phyloP scores from a whole-genome alignment of 2,329 filamentous ascomycete species.

The Knufia petricola region DNA sequence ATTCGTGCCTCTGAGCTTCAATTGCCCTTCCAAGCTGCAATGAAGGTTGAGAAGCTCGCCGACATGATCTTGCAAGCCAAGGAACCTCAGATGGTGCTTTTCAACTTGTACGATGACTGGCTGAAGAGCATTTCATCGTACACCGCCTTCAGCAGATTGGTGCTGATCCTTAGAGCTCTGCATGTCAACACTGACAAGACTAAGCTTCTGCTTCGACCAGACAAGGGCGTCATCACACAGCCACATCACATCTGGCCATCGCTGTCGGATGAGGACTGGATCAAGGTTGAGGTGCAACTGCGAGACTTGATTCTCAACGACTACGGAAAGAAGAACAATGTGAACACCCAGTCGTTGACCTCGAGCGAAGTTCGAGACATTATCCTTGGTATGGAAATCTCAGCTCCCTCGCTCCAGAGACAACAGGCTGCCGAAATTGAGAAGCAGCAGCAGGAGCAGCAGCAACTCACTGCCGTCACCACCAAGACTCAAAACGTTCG shows the following conservation, averaged over 20 bases:
- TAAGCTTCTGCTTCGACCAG: constrained; percentile 84
- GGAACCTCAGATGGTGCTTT: constrained; percentile 99
- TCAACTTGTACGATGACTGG: constrained; percentile 99
- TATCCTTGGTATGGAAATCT: constrained; percentile 98
- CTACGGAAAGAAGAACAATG: constrained; percentile 99
- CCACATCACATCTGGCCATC: constrained; percentile 99
- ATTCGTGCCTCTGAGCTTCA: constrained; percentile 95
- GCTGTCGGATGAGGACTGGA: constrained; percentile 91
- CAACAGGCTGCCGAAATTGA: constrained; percentile 98
- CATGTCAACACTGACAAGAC: constrained; percentile 99
- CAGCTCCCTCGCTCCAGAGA: constrained; percentile 91
- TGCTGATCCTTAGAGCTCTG: constrained; percentile 84
- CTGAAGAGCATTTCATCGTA: constrained; percentile 97
- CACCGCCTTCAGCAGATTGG: constrained; percentile 90
- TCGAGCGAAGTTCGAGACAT: constrained; percentile 97
- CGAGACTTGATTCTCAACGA: constrained; percentile 95
- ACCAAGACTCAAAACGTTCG: constrained; percentile 97
- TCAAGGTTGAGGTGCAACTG: constrained; percentile 96
- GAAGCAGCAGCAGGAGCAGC: constrained; percentile 95
- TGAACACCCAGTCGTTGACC: constrained; percentile 93
- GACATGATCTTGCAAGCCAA: constrained; percentile 98
- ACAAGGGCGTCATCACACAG: constrained; percentile 96
- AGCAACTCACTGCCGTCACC: constrained; percentile 90
- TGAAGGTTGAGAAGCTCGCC: constrained; percentile 98
- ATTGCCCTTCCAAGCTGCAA: constrained; percentile 95